Conservation (phyloP, 352 stramenopile genomes). For the Phytophthora foliorum region DNA sequence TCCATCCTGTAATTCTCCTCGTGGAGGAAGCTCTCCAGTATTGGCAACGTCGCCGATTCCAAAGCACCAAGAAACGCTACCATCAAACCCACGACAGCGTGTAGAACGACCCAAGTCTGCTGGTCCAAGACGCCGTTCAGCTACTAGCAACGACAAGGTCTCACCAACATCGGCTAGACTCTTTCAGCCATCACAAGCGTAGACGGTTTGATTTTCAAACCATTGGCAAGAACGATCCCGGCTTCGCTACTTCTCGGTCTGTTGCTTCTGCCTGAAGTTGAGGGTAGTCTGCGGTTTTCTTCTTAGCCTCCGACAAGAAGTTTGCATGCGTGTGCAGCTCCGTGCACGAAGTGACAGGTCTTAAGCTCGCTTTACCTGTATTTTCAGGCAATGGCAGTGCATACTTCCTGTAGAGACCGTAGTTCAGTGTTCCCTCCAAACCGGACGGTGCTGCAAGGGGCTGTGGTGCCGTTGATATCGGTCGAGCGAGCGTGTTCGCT, state of each 20-base stretch:
- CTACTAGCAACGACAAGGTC: slow-evolving; percentile 3
- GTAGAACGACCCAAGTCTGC: slow-evolving; percentile 29
- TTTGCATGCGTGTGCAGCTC: slow-evolving; percentile 46
- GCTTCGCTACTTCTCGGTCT: slow-evolving; percentile 13
- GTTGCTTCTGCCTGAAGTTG: slow-evolving; percentile 21
- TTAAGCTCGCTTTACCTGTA: slow-evolving; percentile 2
- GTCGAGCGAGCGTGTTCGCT: slow-evolving; percentile 43
- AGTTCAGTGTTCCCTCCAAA: slow-evolving; percentile 34
- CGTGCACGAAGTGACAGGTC: slow-evolving; percentile 42
- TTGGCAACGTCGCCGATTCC: slow-evolving; percentile 3
- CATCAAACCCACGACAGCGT: slow-evolving; percentile 6
- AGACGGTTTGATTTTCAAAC: slow-evolving; percentile 17
- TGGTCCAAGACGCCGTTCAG: slow-evolving; percentile 5
- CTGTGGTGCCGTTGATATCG: slow-evolving; percentile 42
- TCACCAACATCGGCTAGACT: background rate
- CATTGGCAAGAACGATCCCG: slow-evolving; percentile 26
- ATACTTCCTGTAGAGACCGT: slow-evolving; percentile 55
- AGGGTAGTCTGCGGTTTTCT: slow-evolving; percentile 21
- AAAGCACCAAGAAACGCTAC: slow-evolving; percentile 2
- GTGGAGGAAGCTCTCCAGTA: slow-evolving; percentile 20
- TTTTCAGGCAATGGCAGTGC: slow-evolving; percentile 21
- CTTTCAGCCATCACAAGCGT: slow-evolving; percentile 1
- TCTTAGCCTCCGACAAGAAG: slow-evolving; percentile 42
- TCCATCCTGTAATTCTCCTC: slow-evolving; percentile 14
- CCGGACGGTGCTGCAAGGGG: background rate